Percentiles rank a stretch among this genome's conserved stretches.
phyloP scores from a whole-genome alignment of 306 rosid genomes.

The Ziziphus jujuba region DNA sequence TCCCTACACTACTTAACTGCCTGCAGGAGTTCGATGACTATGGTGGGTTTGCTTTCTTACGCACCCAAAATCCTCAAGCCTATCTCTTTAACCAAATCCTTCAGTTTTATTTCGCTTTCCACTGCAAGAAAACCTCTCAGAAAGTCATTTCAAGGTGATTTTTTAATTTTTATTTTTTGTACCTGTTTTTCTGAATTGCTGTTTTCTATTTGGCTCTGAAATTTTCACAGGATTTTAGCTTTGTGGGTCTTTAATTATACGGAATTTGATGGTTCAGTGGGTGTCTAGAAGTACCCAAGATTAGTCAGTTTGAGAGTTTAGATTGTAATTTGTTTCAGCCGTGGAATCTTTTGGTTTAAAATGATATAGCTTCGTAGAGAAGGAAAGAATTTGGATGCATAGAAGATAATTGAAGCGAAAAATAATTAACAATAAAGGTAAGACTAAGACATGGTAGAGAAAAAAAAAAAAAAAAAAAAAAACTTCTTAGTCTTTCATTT shows the following conservation, averaged over 20 bases:
- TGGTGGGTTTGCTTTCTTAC: slow-evolving; percentile 45
- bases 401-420: slow-evolving; percentile 1
- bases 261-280: slow-evolving; percentile 2
- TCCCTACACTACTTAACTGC: slow-evolving; percentile 30
- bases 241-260: neutral
- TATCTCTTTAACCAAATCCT: slow-evolving; percentile 28
- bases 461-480: neutral
- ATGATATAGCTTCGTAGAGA: slow-evolving; percentile 2
- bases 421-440: neutral
- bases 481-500: neutral
- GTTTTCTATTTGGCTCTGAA: neutral
- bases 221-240: neutral
- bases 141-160: slow-evolving; percentile 61
- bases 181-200: neutral
- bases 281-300: neutral
- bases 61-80: slow-evolving; percentile 34
- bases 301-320: neutral
- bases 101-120: slow-evolving; percentile 44
- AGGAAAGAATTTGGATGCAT: neutral
- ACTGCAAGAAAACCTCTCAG: slow-evolving; percentile 34
- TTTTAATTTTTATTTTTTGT: neutral
- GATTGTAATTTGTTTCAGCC: neutral
- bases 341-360: neutral
- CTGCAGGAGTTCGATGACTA: slow-evolving; percentile 41
- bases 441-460: neutral